These are phyloP conservation scores for Paraurostyla sp. DNA, from an alignment of 73 alveolate genomes.

Conservation along the genomic window DNA sequence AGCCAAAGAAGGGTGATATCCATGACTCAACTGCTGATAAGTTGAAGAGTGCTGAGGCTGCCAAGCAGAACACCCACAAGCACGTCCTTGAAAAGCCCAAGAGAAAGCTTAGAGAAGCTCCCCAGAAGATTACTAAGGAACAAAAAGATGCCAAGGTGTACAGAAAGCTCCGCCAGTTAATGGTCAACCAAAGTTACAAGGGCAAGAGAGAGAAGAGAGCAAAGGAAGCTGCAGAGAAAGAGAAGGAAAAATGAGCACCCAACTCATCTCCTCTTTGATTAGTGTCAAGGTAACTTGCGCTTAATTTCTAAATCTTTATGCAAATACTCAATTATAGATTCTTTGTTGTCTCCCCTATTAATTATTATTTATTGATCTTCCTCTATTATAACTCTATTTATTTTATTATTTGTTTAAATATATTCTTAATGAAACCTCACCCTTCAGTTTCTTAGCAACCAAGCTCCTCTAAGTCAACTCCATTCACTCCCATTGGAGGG, in stretches of 20 bases:
- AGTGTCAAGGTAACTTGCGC: background rate
- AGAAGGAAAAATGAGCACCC: constrained; percentile 37
- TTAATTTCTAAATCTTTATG: constrained; percentile 33
- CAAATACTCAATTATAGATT: too few species aligned
- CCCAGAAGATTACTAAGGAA: constrained; percentile 60
- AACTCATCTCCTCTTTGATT: background rate
- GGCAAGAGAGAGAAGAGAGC: constrained; percentile 73
- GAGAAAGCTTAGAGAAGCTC: constrained; percentile 41
- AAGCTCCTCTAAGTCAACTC: too few species aligned
- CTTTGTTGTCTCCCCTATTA: constrained; percentile 21
- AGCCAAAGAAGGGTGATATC: constrained; percentile 94
- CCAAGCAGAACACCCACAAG: constrained; percentile 62
- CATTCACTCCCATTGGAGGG: too few species aligned
- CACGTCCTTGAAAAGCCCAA: constrained; percentile 65
- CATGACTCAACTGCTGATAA: constrained; percentile 82
- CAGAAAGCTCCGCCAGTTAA: constrained; percentile 67
- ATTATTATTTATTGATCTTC: constrained; percentile 44
- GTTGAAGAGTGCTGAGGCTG: constrained; percentile 66
- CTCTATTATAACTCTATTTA: constrained; percentile 4
- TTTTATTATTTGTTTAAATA: background rate
- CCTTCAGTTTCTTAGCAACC: too few species aligned
- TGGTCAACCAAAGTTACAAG: constrained; percentile 58
- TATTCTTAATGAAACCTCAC: too few species aligned
- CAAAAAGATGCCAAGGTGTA: constrained; percentile 45
- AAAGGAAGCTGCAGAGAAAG: constrained; percentile 40